Evolutionary conservation across 345 rosid species (phyloP), one percentile per base, ranked within the genome.

Genomic region (Conringia planisiliqua): DNA sequence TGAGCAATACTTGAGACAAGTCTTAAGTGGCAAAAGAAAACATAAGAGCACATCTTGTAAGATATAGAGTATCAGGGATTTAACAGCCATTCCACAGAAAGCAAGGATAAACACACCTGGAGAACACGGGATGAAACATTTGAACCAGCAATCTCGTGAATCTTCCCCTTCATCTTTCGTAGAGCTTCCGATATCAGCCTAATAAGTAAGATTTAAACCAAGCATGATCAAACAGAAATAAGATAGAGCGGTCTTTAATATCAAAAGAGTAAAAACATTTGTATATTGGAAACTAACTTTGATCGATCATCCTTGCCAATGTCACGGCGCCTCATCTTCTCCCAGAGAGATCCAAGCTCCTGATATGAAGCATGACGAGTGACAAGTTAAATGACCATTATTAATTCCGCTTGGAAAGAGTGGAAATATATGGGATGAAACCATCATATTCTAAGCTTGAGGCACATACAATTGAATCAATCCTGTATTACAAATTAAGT

Each of bases 271-370:
- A 6, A 0, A 75, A 57, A 18, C 24, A 68, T 42, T 63, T 7
- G 63, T 26, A 39, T 66, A 18, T 63, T 48, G 27, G 75, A 7
- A 35, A 62, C 86, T 26, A 83, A 96, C 98, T 86, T 87, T 39
- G 90, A 86, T 83, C 97, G 85, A 26, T 90, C 88, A 68, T 90
- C 95, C 79, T 96, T 88, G 59, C 83, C 89, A 81, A 92, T 86
- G 62, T 92, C 82, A 16, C 89, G 97, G 39, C 83, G 92, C 69
- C 98, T 89, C 92, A 96, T 90, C 87, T 90, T 90, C 78, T 92
- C 99, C 96, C 97, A 96, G 1, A 92, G 83, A 70, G 80, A 58
- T 7, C 86, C 92, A 81, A 92, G 98, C 87, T 96, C 99, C 99
- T 96, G 74, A 50, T 30, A 35, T 36, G 26, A 48, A 29, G 47